Base-by-base conservation (phyloP, 345 rosid species). In the Dipteronia dyeriana region DNA sequence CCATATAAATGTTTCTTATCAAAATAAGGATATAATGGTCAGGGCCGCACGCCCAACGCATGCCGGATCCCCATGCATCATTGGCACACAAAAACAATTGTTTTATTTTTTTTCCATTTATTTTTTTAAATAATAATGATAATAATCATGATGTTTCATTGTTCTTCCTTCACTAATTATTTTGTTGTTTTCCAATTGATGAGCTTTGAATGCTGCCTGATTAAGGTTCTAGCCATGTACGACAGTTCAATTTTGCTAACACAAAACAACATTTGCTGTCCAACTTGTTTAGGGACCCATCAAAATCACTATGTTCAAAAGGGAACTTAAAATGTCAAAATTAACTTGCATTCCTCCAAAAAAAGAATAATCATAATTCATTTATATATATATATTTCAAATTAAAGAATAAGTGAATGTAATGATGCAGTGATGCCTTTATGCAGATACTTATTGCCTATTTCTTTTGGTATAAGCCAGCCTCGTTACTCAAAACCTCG, bases 41-140 rank as follows among this genome's bases (percentile, higher is more conserved):
- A 60, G 75, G 84, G 78, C 68, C 72, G 93, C 92, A 89, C 84
- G 94, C 90, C 81, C 89, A 76, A 75, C 81, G 91, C 94, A 87
- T 87, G 91, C 90, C 68, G 78, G 80, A 82, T 73, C 59, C 81
- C 68, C 3, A 63, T 14, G 80, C 84, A 84, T 84, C 88, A 87
- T 81, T 85, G 83, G 83, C 74, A 80, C 86, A 82, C 78, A 84
- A 82, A 81, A 82, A 83, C 82, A 86, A 83, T 82, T 76, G 81
- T 81, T 82, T 78, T 79, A 75, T 41, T 9, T 9, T 41, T 41
- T 41, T 41, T 41, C 78, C 78, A 72, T 66, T 81, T n/a, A n/a
- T 71, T 74, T 79, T 71, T 77, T 57, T 60, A 72, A 61, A 47
- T 41, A 66, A 59, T 73, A 54, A 25, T 68, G n/a, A 66, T 57